Evolutionary conservation across 345 rosid species (phyloP).

Genomic region (Abelmoschus esculentus): DNA sequence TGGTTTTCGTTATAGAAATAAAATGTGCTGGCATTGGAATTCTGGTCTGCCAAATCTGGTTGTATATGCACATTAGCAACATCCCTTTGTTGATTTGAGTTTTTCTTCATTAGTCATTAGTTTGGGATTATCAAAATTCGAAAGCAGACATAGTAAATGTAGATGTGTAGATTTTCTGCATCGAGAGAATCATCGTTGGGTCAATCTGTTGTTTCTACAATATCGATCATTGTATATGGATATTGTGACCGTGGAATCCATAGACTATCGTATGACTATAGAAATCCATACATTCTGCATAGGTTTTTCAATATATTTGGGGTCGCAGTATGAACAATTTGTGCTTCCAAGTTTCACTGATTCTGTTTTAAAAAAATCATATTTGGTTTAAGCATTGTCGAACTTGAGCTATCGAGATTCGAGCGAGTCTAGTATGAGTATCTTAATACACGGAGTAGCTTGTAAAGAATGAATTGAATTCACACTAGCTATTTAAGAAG

Average conservation of each 20-base stretch:
- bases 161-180: background rate
- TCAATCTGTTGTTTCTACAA: background rate
- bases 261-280: background rate
- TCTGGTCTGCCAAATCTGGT: background rate
- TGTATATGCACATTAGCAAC: background rate
- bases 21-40: background rate
- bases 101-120: background rate
- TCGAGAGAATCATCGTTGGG: background rate
- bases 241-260: background rate
- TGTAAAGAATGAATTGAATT: conserved; percentile 2
- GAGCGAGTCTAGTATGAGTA: too few species aligned
- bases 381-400: too few species aligned
- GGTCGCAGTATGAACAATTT: background rate
- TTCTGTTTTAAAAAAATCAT: too few species aligned
- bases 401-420: too few species aligned
- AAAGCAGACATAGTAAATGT: background rate
- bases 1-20: background rate
- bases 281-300: background rate
- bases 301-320: background rate
- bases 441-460: too few species aligned
- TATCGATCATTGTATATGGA: background rate
- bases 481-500: background rate
- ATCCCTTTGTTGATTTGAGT: background rate
- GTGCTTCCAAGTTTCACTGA: background rate
- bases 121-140: background rate